Percentiles rank a stretch among this genome's conserved stretches.
phyloP scores from a whole-genome alignment of 495 filamentous ascomycete genomes.

The Aspergillus biplanus region DNA sequence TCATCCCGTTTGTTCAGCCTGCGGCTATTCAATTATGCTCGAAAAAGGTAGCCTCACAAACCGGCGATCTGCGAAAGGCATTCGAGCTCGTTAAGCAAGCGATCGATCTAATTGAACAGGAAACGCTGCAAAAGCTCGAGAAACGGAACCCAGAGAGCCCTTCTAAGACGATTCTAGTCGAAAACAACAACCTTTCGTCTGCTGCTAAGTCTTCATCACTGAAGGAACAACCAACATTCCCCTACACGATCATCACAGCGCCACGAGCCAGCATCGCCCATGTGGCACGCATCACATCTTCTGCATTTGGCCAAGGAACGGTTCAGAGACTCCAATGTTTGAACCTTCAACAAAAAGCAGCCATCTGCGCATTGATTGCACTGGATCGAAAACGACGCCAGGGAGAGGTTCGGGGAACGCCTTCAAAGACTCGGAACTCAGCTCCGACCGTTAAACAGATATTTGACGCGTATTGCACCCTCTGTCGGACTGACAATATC shows the following conservation, averaged over 20 bases:
- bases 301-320: slow-evolving; percentile 83
- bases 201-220: slow-evolving; percentile 50
- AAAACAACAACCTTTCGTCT: slow-evolving; percentile 72
- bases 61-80: slow-evolving; percentile 90
- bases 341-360: slow-evolving; percentile 96
- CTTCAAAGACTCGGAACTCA: slow-evolving; percentile 55
- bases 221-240: slow-evolving; percentile 49
- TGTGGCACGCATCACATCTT: slow-evolving; percentile 83
- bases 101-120: slow-evolving; percentile 85
- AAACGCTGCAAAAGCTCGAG: slow-evolving; percentile 60
- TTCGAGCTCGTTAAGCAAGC: slow-evolving; percentile 92
- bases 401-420: slow-evolving; percentile 50
- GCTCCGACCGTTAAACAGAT: slow-evolving; percentile 78
- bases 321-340: slow-evolving; percentile 79
- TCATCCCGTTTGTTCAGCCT: slow-evolving; percentile 87
- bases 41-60: slow-evolving; percentile 91
- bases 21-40: slow-evolving; percentile 90
- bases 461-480: slow-evolving; percentile 74
- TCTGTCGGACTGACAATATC: slow-evolving; percentile 82
- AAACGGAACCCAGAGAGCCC: slow-evolving; percentile 46
- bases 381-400: slow-evolving; percentile 65
- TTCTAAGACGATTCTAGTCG: slow-evolving; percentile 61
- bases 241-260: slow-evolving; percentile 70
- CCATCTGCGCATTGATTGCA: slow-evolving; percentile 82
- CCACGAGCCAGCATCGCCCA: slow-evolving; percentile 89